A percentile compares a stretch with the other conserved stretches of the same genome.
phyloP scores from a whole-genome alignment of 2,329 filamentous ascomycete genomes.

The Zymoseptoria tritici region DNA sequence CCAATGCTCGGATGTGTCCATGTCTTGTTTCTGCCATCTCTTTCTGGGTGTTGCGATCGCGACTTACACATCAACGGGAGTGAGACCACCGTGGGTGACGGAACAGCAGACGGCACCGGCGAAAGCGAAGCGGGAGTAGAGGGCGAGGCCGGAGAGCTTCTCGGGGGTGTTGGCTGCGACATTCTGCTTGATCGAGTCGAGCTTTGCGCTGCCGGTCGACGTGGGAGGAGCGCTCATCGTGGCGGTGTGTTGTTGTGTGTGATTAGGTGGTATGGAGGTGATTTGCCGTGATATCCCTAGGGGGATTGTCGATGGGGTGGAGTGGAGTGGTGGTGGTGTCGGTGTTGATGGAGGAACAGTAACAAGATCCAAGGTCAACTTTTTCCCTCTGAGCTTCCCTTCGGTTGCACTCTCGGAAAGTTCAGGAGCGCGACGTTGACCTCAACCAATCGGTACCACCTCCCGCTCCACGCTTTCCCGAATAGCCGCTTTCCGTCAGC shows the following conservation, averaged over 20 bases:
- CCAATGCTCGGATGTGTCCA: neutral
- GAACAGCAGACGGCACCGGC: slow-evolving; percentile 97
- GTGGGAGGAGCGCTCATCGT: slow-evolving; percentile 37
- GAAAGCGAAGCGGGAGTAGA: slow-evolving; percentile 95
- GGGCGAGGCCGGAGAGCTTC: slow-evolving; percentile 56
- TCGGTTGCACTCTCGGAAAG: neutral
- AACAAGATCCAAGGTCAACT: neutral
- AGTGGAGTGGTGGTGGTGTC: neutral
- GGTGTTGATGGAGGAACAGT: neutral
- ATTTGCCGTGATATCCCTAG: neutral
- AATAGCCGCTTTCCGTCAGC: too few species aligned
- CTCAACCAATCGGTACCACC: neutral
- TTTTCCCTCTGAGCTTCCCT: neutral
- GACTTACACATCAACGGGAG: slow-evolving; percentile 98
- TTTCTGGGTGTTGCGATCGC: neutral
- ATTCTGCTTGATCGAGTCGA: slow-evolving; percentile 46
- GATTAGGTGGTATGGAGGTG: neutral
- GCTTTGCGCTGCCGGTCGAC: slow-evolving; percentile 45
- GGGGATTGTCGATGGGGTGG: neutral
- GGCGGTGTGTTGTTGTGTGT: slow-evolving; percentile 6
- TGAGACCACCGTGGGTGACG: slow-evolving; percentile 92
- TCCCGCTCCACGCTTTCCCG: too few species aligned
- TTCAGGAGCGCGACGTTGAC: neutral
- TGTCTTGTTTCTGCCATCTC: neutral
- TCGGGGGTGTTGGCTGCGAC: slow-evolving; percentile 40